Conservation (phyloP, 202 grass and related monocot species). For the Alloteropsis angusta region DNA sequence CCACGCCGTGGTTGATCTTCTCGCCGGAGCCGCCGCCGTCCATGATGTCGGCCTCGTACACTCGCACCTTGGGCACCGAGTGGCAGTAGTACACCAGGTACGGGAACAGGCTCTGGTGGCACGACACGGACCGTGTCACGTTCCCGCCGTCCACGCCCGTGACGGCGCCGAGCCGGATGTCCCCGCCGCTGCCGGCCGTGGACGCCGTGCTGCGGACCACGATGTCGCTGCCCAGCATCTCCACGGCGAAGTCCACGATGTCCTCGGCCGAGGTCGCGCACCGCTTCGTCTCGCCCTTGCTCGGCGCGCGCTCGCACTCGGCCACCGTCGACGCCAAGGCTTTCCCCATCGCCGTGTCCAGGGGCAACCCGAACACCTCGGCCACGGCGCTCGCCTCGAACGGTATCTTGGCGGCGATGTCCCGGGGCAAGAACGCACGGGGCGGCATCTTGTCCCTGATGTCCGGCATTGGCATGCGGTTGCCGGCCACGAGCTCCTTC, state of each 20-base stretch:
- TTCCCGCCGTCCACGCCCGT: conserved; percentile 43
- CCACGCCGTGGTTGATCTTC: conserved; percentile 66
- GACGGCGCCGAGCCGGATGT: conserved; percentile 42
- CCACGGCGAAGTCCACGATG: conserved; percentile 71
- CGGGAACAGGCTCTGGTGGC: conserved; percentile 90
- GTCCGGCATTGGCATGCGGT: conserved; percentile 75
- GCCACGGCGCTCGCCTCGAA: conserved; percentile 39
- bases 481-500: conserved; percentile 45
- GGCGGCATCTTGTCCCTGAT: conserved; percentile 68
- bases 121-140: conserved; percentile 66
- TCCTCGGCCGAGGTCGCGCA: conserved; percentile 78
- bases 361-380: conserved; percentile 32
- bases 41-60: conserved; percentile 62
- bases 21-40: neutral
- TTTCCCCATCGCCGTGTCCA: conserved; percentile 58
- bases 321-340: conserved; percentile 57
- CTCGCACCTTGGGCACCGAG: conserved; percentile 68
- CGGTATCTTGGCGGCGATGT: conserved; percentile 45
- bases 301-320: conserved; percentile 54
- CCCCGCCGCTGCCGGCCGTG: conserved; percentile 30
- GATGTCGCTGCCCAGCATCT: conserved; percentile 59
- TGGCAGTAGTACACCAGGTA: conserved; percentile 93
- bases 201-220: conserved; percentile 67
- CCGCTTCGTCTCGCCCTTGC: conserved; percentile 62
- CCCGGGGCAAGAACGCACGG: conserved; percentile 54